Conservation (phyloP, 1,284 basidiomycete genomes). For the Wallemia hederae region DNA sequence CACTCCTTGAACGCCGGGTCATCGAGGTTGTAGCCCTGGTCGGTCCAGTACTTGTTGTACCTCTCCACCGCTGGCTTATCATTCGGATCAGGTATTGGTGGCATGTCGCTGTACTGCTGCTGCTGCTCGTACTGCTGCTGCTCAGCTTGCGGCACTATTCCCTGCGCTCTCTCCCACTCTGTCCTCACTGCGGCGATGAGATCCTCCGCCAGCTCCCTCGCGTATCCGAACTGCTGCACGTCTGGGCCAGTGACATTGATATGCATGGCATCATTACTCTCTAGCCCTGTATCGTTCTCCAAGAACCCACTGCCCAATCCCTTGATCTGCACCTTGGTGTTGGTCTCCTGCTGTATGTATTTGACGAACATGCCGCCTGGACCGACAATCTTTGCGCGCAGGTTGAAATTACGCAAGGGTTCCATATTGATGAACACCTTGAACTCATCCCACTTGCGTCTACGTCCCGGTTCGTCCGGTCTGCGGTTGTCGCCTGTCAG, state of each 20-base stretch:
- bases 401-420: constrained; percentile 79
- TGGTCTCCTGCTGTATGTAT: constrained; percentile 88
- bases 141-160: constrained; percentile 9
- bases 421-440: constrained; percentile 67
- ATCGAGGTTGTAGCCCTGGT: constrained; percentile 67
- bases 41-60: constrained; percentile 40
- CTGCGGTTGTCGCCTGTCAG: constrained; percentile 36
- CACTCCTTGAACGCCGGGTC: constrained; percentile 25
- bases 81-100: constrained; percentile 8
- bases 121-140: constrained; percentile 29
- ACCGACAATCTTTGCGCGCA: constrained; percentile 87
- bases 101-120: constrained; percentile 30
- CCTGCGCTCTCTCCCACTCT: constrained; percentile 48
- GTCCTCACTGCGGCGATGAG: constrained; percentile 52
- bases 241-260: constrained; percentile 66
- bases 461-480: constrained; percentile 7
- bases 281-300: constrained; percentile 71
- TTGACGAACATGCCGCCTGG: constrained; percentile 90
- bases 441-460: constrained; percentile 84
- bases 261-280: constrained; percentile 74
- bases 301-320: constrained; percentile 82
- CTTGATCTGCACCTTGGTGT: constrained; percentile 93
- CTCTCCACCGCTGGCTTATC: constrained; percentile 32
- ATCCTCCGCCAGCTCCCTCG: constrained; percentile 65
- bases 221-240: constrained; percentile 53